Evolutionary conservation across 148 eudicot species (phyloP).

Genomic region (Arctostaphylos glauca): DNA sequence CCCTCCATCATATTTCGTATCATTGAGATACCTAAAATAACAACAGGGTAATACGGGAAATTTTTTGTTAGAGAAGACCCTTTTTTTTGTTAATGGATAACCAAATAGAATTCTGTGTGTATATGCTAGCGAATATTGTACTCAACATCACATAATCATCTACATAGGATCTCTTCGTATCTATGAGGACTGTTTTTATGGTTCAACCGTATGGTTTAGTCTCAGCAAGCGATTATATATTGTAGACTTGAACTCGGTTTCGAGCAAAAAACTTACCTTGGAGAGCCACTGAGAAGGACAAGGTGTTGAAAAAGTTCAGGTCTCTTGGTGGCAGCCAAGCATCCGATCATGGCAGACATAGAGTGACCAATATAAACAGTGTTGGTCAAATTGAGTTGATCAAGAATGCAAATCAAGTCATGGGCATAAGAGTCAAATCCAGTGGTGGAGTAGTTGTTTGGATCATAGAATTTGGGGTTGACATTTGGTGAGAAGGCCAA

Average conservation of each 20-base stretch:
- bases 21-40: conserved; percentile 17
- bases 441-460: conserved; percentile 25
- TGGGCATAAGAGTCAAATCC: conserved; percentile 26
- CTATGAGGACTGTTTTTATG: too few relatives aligned
- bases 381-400: conserved; percentile 26
- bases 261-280: too few relatives aligned
- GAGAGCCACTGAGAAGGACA: conserved; percentile 28
- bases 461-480: conserved; percentile 23
- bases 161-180: too few relatives aligned
- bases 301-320: conserved; percentile 34
- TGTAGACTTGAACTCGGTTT: too few relatives aligned
- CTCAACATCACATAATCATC: too few relatives aligned
- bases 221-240: too few relatives aligned
- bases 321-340: conserved; percentile 26
- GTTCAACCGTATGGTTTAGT: too few relatives aligned
- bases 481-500: conserved; percentile 32
- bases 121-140: too few relatives aligned
- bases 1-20: conserved; percentile 13
- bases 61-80: too few relatives aligned
- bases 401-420: conserved; percentile 35
- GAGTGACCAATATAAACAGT: conserved; percentile 37
- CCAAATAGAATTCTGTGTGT: too few relatives aligned
- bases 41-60: too few relatives aligned
- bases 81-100: too few relatives aligned
- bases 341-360: conserved; percentile 47